Evolutionary conservation across 2,329 filamentous ascomycete species (phyloP), one percentile per base, ranked within the genome.

Genomic region (Phialemoniopsis sp.): DNA sequence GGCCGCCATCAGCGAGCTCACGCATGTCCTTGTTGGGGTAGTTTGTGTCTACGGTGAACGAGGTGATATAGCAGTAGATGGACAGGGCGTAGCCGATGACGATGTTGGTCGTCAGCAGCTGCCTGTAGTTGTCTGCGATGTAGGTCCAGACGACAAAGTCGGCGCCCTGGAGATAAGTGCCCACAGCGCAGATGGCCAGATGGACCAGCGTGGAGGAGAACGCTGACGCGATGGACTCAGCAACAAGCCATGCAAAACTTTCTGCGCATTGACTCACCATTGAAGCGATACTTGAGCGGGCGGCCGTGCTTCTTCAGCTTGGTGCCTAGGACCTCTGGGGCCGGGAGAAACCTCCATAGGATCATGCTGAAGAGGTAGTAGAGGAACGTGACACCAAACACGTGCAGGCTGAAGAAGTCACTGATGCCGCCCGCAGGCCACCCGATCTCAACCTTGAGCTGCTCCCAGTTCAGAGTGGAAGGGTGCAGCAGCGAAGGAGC

Each of bases 71-170:
- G 47, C 88, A 80, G 49, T 80, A 94, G 5, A 76, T 75, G 5
- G 89, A 80, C 13, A 93, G 66, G 8, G 62, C 60, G 48, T 82
- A 85, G 13, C 85, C 72, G 47, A 95, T 81, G 38, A 90, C 52
- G 44, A 93, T 78, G 57, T 89, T 91, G 43, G 82, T 79, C 0
- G 88, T 91, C 16, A 93, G 70, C 35, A 96, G 73, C 58, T 89
- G 87, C 35, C 91, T 57, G 56, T 89, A 91, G 64, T 95, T 89
- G 54, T 93, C 80, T 68, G 85, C 83, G 55, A 95, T 87, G 64
- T 88, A 95, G 18, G 81, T 86, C 89, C 89, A 96, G 36, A 94
- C 75, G 7, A 77, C 72, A 52, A 91, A 95, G 18, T 89, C 73
- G 29, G 87, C 77, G 35, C 89, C 89, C 47, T 89, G 75, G 4